These are phyloP conservation scores for Rhododendron molle DNA, from an alignment of 148 eudicot species.

Conservation along the genomic window DNA sequence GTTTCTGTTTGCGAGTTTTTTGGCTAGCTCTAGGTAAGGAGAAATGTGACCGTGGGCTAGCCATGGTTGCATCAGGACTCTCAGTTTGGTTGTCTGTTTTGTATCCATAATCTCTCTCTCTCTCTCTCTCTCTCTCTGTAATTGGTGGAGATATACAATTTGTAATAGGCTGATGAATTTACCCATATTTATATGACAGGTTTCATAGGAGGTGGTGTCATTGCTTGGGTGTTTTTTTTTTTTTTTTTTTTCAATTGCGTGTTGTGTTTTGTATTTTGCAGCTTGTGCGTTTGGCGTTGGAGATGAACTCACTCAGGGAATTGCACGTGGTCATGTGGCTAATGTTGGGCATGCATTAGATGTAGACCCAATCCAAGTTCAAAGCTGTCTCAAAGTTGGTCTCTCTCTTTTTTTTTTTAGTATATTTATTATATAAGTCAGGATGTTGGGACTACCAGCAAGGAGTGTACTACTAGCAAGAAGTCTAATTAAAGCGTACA, in stretches of 20 bases:
- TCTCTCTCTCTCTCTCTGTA: neutral
- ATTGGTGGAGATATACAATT: neutral
- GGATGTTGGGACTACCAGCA: too few relatives aligned
- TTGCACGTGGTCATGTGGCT: neutral
- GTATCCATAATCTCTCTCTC: neutral
- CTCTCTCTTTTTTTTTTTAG: too few relatives aligned
- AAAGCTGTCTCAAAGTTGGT: too few relatives aligned
- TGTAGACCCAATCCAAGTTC: too few relatives aligned
- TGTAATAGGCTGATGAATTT: neutral
- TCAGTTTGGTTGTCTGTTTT: neutral
- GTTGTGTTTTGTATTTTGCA: neutral
- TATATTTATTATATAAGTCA: too few relatives aligned
- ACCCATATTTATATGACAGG: neutral
- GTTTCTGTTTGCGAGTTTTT: conserved; percentile 6
- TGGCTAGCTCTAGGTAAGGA: conserved; percentile 11
- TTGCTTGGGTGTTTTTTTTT: too few relatives aligned
- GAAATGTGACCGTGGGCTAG: conserved; percentile 13
- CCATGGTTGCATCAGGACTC: conserved; percentile 12
- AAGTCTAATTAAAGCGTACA: too few relatives aligned
- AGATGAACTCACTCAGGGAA: neutral
- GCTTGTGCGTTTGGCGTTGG: neutral
- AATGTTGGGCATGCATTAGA: neutral
- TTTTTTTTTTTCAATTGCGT: neutral
- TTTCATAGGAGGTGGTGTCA: too few relatives aligned
- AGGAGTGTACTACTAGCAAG: too few relatives aligned